phyloP scores from a whole-genome alignment of 2,329 filamentous ascomycete genomes.

The Penicillium sp. region DNA sequence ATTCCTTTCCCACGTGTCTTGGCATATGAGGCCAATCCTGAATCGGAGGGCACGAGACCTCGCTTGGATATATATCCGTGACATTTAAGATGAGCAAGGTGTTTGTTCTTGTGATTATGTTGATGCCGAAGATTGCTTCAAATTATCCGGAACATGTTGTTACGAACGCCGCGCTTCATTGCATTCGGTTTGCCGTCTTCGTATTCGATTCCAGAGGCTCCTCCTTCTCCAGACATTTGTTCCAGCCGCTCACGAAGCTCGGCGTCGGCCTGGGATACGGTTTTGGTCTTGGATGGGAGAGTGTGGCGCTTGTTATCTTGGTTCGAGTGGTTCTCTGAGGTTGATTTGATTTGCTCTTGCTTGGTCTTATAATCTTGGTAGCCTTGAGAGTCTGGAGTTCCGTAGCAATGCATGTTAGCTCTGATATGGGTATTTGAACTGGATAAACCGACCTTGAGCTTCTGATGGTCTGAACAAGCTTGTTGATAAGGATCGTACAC shows the following conservation, averaged over 20 bases:
- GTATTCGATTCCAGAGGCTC: slow-evolving; percentile 62
- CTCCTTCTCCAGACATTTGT: slow-evolving; percentile 59
- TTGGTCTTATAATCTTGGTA: neutral
- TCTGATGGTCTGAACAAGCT: neutral
- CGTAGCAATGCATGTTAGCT: neutral
- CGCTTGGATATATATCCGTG: neutral
- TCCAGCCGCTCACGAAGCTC: slow-evolving; percentile 60
- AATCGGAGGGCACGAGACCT: neutral
- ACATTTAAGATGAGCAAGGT: neutral
- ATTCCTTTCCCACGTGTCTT: neutral
- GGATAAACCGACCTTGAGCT: slow-evolving; percentile 3
- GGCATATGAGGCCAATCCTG: neutral
- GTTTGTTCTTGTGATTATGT: neutral
- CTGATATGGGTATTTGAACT: neutral
- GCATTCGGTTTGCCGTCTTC: slow-evolving; percentile 63
- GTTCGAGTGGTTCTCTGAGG: neutral
- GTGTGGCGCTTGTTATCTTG: slow-evolving; percentile 5
- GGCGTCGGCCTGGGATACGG: slow-evolving; percentile 55
- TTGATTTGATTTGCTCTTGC: neutral
- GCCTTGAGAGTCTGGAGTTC: neutral
- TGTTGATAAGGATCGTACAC: slow-evolving; percentile 3
- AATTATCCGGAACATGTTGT: slow-evolving; percentile 70
- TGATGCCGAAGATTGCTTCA: slow-evolving; percentile 9
- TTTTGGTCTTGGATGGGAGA: slow-evolving; percentile 41
- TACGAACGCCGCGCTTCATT: slow-evolving; percentile 64